These are phyloP conservation scores for Mycosphaerella sp. DNA, from an alignment of 2,329 filamentous ascomycete species.

Conservation along the genomic window DNA sequence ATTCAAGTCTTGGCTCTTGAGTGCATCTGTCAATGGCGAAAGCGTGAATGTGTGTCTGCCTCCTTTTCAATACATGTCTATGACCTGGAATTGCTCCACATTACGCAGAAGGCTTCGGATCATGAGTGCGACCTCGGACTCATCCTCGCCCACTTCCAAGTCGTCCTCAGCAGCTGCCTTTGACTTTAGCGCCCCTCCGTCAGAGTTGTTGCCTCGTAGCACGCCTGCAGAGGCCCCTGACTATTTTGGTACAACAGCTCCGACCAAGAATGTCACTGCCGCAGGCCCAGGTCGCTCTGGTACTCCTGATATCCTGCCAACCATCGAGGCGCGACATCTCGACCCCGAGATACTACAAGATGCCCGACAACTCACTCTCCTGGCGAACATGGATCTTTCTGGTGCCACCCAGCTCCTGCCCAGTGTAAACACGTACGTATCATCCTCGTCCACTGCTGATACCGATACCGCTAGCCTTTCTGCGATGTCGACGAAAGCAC, in stretches of 20 bases:
- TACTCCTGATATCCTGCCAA: conserved; percentile 21
- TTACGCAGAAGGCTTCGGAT: conserved; percentile 63
- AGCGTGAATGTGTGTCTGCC: conserved; percentile 49
- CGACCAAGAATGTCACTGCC: conserved; percentile 7
- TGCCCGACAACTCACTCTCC: conserved; percentile 6
- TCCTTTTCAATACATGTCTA: conserved; percentile 56
- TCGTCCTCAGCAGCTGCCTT: conserved; percentile 13
- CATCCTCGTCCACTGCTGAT: conserved; percentile 9
- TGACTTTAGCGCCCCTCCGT: conserved; percentile 27
- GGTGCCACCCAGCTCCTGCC: conserved; percentile 23
- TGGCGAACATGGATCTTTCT: conserved; percentile 18
- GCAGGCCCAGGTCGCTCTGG: conserved; percentile 11
- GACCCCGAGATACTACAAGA: background rate
- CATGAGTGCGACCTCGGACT: conserved; percentile 49
- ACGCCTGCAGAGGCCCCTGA: conserved; percentile 22
- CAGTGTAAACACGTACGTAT: conserved; percentile 25
- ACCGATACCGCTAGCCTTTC: conserved; percentile 14
- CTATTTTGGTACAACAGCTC: conserved; percentile 26
- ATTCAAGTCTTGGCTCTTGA: conserved; percentile 66
- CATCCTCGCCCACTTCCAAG: conserved; percentile 14
- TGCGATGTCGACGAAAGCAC: conserved; percentile 12
- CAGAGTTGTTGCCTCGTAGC: conserved; percentile 3
- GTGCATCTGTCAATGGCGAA: conserved; percentile 49
- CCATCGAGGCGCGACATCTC: conserved; percentile 20
- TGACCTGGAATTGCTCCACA: conserved; percentile 65